phyloP scores from a whole-genome alignment of 257 asterid genomes.

The Solanum appendiculatum region DNA sequence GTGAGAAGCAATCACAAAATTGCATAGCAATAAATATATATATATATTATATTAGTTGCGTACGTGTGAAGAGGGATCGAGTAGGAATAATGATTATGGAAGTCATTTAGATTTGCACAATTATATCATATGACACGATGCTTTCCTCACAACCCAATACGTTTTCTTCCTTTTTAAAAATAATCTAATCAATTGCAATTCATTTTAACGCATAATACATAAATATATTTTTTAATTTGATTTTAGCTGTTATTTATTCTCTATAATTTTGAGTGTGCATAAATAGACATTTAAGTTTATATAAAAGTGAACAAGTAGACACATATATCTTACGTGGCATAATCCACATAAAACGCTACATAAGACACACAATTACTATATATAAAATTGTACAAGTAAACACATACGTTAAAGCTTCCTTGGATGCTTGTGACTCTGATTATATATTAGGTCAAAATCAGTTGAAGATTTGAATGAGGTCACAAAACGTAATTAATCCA shows the following conservation, averaged over 20 bases:
- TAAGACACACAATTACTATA: neutral
- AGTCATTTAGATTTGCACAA: neutral
- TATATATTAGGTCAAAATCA: neutral
- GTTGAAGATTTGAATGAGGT: neutral
- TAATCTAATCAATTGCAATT: too few species aligned
- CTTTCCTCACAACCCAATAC: neutral
- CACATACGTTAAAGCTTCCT: too few species aligned
- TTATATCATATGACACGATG: neutral
- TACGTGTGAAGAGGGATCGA: neutral
- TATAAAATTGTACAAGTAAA: too few species aligned
- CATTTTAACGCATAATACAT: too few species aligned
- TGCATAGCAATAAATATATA: neutral
- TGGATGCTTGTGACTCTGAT: neutral
- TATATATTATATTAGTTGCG: neutral
- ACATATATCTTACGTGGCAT: too few species aligned
- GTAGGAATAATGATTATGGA: neutral
- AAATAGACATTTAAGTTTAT: rapidly evolving
- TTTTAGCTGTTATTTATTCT: too few species aligned
- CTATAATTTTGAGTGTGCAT: rapidly evolving
- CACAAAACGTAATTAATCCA: neutral
- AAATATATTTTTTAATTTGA: too few species aligned
- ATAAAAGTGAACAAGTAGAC: too few species aligned
- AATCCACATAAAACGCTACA: too few species aligned
- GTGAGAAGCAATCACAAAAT: neutral
- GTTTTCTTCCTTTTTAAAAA: neutral